Evolutionary conservation across 2,329 filamentous ascomycete species (phyloP).

Genomic region (Rosellinia necatrix): DNA sequence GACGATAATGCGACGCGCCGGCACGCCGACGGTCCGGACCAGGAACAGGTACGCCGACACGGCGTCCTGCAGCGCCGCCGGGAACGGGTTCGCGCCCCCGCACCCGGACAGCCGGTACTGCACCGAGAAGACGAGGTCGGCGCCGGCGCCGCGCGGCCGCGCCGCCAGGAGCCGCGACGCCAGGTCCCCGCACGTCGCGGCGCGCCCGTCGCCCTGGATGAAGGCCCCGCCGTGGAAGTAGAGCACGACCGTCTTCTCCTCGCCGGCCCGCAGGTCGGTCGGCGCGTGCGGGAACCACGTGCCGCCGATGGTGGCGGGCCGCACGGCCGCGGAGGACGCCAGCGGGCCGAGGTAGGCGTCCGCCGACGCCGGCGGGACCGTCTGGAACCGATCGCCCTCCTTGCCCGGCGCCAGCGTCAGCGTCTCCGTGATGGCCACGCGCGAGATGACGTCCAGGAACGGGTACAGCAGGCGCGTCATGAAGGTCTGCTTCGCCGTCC

Average conservation of each 20-base stretch:
- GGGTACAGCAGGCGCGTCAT: slow-evolving; percentile 17
- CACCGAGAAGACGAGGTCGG: slow-evolving; percentile 48
- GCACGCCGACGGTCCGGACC: slow-evolving; percentile 45
- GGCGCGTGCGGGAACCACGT: slow-evolving; percentile 34
- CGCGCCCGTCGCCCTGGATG: slow-evolving; percentile 33
- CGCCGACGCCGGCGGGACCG: slow-evolving; percentile 13
- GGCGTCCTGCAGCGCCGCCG: slow-evolving; percentile 54
- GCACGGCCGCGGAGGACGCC: slow-evolving; percentile 4
- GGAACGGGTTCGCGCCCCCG: slow-evolving; percentile 47
- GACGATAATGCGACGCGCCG: slow-evolving; percentile 47
- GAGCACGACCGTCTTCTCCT: slow-evolving; percentile 25
- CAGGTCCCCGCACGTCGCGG: slow-evolving; percentile 11
- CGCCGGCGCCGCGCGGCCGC: too few species aligned
- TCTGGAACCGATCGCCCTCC: slow-evolving; percentile 27
- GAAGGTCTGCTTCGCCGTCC: slow-evolving; percentile 26
- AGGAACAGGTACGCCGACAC: slow-evolving; percentile 52
- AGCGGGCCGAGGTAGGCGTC: slow-evolving; percentile 31
- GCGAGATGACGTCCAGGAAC: slow-evolving; percentile 18
- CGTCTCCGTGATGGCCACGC: slow-evolving; percentile 19
- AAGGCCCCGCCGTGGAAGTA: slow-evolving; percentile 37
- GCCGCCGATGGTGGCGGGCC: slow-evolving; percentile 34
- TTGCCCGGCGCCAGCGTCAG: slow-evolving; percentile 21
- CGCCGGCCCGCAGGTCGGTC: not conserved
- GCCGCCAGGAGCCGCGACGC: slow-evolving; percentile 41
- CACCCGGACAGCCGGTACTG: slow-evolving; percentile 53